Conservation (phyloP, 768 basidiomycete species). For the Tylopilus subfusipes region DNA sequence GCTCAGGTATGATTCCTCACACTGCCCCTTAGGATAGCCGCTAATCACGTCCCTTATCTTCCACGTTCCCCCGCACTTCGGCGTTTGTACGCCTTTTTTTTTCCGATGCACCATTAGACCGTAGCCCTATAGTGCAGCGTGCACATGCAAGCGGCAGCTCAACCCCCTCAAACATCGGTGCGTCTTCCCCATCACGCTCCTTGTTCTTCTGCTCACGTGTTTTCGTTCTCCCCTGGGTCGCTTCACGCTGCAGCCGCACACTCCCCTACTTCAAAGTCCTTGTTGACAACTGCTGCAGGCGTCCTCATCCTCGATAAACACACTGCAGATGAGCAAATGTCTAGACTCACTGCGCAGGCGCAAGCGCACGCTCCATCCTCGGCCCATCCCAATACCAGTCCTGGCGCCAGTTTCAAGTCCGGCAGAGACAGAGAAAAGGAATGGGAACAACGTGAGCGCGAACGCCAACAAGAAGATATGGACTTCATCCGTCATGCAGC, state of each 20-base stretch:
- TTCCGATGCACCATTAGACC: conserved; percentile 14
- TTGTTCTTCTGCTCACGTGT: conserved; percentile 2
- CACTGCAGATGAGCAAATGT: conserved; percentile 30
- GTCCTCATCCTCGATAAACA: conserved; percentile 31
- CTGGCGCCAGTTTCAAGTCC: conserved; percentile 19
- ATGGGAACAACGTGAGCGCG: conserved; percentile 27
- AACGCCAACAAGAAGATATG: conserved; percentile 29
- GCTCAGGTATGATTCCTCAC: conserved; percentile 22
- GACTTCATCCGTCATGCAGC: conserved; percentile 24
- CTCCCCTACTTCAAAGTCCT: conserved; percentile 24
- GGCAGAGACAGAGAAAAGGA: conserved; percentile 29
- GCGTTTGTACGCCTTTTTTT: conserved; percentile 10
- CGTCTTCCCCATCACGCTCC: conserved; percentile 3
- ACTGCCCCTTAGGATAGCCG: not conserved
- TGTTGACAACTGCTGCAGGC: conserved; percentile 25
- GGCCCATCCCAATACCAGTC: conserved; percentile 22
- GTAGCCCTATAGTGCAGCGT: conserved; percentile 29
- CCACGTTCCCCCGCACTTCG: not conserved
- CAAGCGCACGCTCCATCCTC: conserved; percentile 19
- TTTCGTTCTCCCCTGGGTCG: not conserved
- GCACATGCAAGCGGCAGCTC: conserved; percentile 24
- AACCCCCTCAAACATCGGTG: conserved; percentile 26
- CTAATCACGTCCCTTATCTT: conserved; percentile 8
- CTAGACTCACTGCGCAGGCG: conserved; percentile 19
- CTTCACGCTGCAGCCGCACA: conserved; percentile 23